Base-by-base conservation (phyloP, 306 rosid species). In the Lagenaria siceraria region DNA sequence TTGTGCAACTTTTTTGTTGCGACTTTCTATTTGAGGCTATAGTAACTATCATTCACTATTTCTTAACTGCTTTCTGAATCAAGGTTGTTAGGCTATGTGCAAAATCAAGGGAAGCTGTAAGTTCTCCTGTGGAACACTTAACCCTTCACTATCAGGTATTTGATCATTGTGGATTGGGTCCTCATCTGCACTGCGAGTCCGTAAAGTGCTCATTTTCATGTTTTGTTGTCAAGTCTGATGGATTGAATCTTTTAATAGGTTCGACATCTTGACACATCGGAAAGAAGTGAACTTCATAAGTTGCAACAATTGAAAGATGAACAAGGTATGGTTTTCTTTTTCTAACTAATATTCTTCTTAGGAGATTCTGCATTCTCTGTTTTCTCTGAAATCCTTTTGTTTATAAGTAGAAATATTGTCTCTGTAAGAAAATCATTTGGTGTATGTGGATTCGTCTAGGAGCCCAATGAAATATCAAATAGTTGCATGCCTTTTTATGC, bases 31-130 rank as follows among this genome's bases (percentile, higher is more conserved):
- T 56, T 25, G 55, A 13, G 79, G 40, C 10, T 19, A 42, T 77
- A 43, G 70, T 22, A 14, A 54, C 13, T 2, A 15, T 77, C 14
- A 55, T 40, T 56, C 22, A 14, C 64, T 18, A 18, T 59, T 19
- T 49, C 46, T 27, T 43, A 17, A 43, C 61, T 29, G 38, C 61
- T 51, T 77, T 48, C 10, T 36, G 42, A 13, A 80, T 83, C 38
- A 79, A 95, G 99, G 99, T 96, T 87, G 99, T 96, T 63, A 89
- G 99, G 87, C 97, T 90, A 61, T 90, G 97, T 74, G 99, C 99
- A 58, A 96, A 96, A 80, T 96, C 99, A 54, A 90, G 99, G 85
- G 99, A 96, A 89, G 99, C 99, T 82, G 99, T 96, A 78, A 96
- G 99, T 80, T 96, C 99, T 76, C 99, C 99, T 21, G 99, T 96